phyloP scores from a whole-genome alignment of 495 filamentous ascomycete genomes.

The Penicillium verhagenii region DNA sequence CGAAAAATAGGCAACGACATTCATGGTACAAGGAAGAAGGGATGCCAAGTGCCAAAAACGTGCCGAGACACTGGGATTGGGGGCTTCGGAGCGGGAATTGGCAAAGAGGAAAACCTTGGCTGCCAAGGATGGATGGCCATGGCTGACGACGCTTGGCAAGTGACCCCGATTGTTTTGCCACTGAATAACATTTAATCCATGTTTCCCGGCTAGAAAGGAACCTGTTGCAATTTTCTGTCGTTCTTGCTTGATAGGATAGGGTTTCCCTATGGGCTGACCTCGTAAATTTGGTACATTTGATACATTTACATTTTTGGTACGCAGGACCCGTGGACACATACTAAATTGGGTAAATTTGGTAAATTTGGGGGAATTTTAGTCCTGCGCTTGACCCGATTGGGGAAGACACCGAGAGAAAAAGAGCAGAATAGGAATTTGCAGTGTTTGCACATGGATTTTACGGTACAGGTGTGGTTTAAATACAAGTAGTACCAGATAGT shows the following conservation, averaged over 20 bases:
- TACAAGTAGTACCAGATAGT: too few species aligned
- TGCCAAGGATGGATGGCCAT: conserved; percentile 29
- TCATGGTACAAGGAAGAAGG: not conserved
- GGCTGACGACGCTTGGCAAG: conserved; percentile 21
- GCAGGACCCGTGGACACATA: too few species aligned
- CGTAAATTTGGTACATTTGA: too few species aligned
- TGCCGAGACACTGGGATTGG: conserved; percentile 17
- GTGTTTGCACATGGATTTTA: not conserved
- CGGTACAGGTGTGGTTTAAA: too few species aligned
- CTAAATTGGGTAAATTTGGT: not conserved
- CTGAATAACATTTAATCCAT: not conserved
- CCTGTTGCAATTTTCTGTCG: too few species aligned
- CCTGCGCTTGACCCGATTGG: conserved; percentile 1
- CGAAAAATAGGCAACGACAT: not conserved
- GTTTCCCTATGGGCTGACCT: too few species aligned
- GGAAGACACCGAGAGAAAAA: not conserved
- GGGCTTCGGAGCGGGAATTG: conserved; percentile 30
- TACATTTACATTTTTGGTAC: too few species aligned
- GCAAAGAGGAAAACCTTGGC: conserved; percentile 33
- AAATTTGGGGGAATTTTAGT: not conserved
- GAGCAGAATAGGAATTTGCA: not conserved
- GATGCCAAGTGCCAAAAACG: conserved; percentile 15
- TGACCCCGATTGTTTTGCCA: not conserved
- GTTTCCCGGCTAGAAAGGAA: not conserved
- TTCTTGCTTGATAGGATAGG: too few species aligned